Base-by-base conservation (phyloP, 2,329 filamentous ascomycete species). In the Fonsecaea multimorphosa region DNA sequence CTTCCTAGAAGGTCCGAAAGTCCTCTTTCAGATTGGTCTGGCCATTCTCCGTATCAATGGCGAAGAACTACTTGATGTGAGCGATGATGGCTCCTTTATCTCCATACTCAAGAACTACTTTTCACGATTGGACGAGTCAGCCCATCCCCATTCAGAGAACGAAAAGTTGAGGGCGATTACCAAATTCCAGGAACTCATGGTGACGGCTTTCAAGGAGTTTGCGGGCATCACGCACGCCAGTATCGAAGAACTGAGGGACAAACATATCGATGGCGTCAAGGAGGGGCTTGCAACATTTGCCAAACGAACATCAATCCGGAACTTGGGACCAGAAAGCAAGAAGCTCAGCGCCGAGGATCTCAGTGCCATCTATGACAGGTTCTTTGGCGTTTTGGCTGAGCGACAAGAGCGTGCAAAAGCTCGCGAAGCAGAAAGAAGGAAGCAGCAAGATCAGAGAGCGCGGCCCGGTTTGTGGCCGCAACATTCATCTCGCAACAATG, bases 131-230 rank as follows among this genome's bases (percentile, higher is more conserved):
- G 94, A 98, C 75, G 94, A 98, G 79, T 97, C 93, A 2, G 95
- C 95, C 1, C 94, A 99, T 74, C 95, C 95, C 1, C 93, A 91
- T 74, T 97, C 93, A 0, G 93, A 97, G 76, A 99, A 98, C 69
- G 89, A 93, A 2, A 99, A 98, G 79, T 83, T 98, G 59, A 87
- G 94, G 60, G 92, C 93, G 0, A 95, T 99, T 61, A 99, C 96
- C 5, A 87, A 92, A 54, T 99, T 99, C 76, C 95, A 99, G 74
- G 95, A 98, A 77, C 86, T 99, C 64, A 98, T 99, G 93, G 95
- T 99, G 2, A 95, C 98, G 22, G 95, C 95, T 0, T 99, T 99
- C 81, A 98, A 97, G 73, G 95, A 99, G 75, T 99, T 99, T 75
- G 91, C 94, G 0, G 92, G 89, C 46, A 97, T 99, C 72, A 99